phyloP scores from a whole-genome alignment of 148 eudicot species.

The Rhododendron ovatum region DNA sequence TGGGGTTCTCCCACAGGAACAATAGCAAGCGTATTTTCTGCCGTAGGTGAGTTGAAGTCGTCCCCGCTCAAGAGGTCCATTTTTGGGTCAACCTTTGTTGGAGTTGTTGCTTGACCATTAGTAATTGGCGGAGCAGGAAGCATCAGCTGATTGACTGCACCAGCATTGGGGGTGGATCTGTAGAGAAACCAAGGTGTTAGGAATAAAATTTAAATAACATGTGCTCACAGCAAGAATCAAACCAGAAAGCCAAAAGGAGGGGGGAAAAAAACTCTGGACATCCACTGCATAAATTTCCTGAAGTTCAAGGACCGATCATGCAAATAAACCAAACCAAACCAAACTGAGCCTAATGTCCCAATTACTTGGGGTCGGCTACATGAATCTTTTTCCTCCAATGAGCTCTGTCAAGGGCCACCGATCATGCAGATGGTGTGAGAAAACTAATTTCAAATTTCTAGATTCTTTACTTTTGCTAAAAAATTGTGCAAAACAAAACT shows the following conservation, averaged over 20 bases:
- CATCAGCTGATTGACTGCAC: conserved; percentile 25
- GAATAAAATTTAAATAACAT: neutral
- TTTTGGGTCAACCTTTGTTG: conserved; percentile 37
- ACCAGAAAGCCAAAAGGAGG: neutral
- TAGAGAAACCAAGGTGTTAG: conserved; percentile 8
- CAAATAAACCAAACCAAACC: neutral
- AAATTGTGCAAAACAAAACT: neutral
- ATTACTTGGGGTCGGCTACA: too few relatives aligned
- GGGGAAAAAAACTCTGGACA: neutral
- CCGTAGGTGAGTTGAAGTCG: conserved; percentile 50
- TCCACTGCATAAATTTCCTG: neutral
- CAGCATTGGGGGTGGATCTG: conserved; percentile 59
- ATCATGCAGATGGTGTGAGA: neutral
- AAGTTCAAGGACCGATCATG: neutral
- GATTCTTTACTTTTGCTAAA: too few relatives aligned
- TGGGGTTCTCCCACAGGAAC: conserved; percentile 80
- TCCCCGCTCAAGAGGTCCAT: conserved; percentile 93
- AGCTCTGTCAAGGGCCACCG: too few relatives aligned
- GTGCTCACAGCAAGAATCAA: neutral
- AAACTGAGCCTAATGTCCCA: too few relatives aligned
- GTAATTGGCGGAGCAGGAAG: conserved; percentile 45
- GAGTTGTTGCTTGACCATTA: conserved; percentile 48
- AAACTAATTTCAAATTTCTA: neutral
- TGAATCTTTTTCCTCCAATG: too few relatives aligned
- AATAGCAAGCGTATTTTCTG: conserved; percentile 63